These are phyloP conservation scores for Metarhizium album DNA, from an alignment of 2,329 filamentous ascomycete species.

Conservation along the genomic window DNA sequence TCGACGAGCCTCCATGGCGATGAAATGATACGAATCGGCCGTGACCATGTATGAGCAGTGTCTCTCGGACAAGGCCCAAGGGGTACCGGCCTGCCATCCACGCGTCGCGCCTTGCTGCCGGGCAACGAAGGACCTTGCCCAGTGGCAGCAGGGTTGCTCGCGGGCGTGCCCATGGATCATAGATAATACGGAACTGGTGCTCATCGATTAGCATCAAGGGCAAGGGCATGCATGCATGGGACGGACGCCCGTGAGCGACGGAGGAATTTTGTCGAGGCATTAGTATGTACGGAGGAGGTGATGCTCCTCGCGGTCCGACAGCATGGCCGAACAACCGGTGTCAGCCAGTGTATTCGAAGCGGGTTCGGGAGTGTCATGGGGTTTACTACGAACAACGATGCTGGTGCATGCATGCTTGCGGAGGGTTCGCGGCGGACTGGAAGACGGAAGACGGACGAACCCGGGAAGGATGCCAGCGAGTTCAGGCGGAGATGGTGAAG, in stretches of 20 bases:
- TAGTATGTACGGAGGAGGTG: background rate
- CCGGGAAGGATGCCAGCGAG: background rate
- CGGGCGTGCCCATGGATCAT: background rate
- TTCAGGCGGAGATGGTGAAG: background rate
- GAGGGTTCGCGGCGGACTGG: background rate
- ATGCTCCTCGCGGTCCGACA: background rate
- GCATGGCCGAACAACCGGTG: background rate
- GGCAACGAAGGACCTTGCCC: background rate
- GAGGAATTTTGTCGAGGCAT: background rate
- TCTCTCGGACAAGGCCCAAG: too few species aligned
- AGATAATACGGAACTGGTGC: background rate
- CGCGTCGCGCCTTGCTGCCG: background rate
- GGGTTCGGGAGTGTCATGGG: background rate
- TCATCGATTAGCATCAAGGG: background rate
- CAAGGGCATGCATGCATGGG: background rate
- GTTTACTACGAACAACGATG: too few species aligned
- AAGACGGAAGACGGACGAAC: background rate
- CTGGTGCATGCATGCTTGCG: background rate
- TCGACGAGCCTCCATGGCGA: background rate
- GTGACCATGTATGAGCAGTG: background rate
- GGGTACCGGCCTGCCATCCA: too few species aligned
- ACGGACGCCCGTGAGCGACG: background rate
- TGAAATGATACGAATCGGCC: background rate
- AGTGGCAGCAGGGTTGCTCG: background rate
- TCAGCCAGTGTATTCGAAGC: background rate